Percentiles rank a stretch among this genome's conserved stretches.
phyloP scores from a whole-genome alignment of 345 rosid genomes.

The Ceriops zippeliana region DNA sequence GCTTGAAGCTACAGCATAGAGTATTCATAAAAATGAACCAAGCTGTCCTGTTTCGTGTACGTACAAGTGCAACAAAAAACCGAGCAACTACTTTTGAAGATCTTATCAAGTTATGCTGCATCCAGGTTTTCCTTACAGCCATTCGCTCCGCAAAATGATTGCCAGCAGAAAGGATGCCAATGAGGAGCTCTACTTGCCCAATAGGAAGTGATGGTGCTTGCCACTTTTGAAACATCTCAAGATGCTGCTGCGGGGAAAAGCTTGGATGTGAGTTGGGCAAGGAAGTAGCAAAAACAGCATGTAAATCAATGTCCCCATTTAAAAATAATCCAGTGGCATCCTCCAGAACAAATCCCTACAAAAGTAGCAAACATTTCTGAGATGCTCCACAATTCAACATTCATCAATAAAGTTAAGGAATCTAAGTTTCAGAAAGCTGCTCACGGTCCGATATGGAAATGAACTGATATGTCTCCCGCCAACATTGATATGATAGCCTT shows the following conservation, averaged over 20 bases:
- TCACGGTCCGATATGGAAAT: constrained; percentile 87
- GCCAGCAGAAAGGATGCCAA: constrained; percentile 90
- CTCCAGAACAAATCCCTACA: constrained; percentile 86
- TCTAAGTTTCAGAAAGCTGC: constrained; percentile 21
- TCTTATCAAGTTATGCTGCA: constrained; percentile 73
- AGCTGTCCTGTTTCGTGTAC: background rate
- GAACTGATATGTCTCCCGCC: constrained; percentile 88
- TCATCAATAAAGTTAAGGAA: constrained; percentile 14
- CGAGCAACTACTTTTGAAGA: constrained; percentile 83
- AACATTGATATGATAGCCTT: constrained; percentile 82
- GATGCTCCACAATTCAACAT: background rate
- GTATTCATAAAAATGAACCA: background rate
- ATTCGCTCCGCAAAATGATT: constrained; percentile 90
- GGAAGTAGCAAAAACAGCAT: constrained; percentile 72
- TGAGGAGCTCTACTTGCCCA: constrained; percentile 61
- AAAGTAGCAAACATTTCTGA: constrained; percentile 9
- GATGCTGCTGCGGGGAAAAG: constrained; percentile 77
- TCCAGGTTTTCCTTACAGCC: constrained; percentile 95
- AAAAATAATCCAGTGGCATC: constrained; percentile 89
- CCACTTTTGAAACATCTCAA: constrained; percentile 77
- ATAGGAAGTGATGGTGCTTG: constrained; percentile 62
- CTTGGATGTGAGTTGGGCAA: constrained; percentile 83
- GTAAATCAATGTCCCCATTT: constrained; percentile 75
- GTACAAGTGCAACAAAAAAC: constrained; percentile 89
- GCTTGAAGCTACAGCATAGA: background rate